Percentiles rank a stretch among this genome's conserved stretches.
These are phyloP conservation scores for Solanum microdontum DNA, from an alignment of 257 asterid genomes.

Conservation along the genomic window DNA sequence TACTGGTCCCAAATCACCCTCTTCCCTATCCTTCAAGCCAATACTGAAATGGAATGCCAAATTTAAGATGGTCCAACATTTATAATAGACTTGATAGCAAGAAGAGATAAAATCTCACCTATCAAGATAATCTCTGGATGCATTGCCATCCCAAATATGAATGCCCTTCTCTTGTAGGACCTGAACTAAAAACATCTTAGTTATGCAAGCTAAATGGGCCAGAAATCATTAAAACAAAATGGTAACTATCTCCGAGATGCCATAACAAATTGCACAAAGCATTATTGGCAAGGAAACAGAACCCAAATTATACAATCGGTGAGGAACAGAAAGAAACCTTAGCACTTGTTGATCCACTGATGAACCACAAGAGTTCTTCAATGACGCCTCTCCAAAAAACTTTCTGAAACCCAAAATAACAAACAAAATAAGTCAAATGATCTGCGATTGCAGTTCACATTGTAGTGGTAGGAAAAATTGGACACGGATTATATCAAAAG, in stretches of 20 bases:
- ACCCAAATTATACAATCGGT: neutral
- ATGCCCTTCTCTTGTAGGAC: slow-evolving; percentile 35
- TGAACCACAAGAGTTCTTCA: slow-evolving; percentile 97
- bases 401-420: slow-evolving; percentile 30
- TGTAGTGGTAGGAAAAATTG: neutral
- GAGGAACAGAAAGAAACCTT: slow-evolving; percentile 36
- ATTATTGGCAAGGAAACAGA: neutral
- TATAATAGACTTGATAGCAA: neutral
- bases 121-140: slow-evolving; percentile 39
- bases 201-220: neutral
- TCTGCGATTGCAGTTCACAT: neutral
- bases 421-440: neutral
- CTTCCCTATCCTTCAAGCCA: slow-evolving; percentile 35
- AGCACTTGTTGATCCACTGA: slow-evolving; percentile 96
- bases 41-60: slow-evolving; percentile 17
- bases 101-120: slow-evolving; percentile 13
- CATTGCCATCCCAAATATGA: slow-evolving; percentile 50
- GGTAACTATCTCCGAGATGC: neutral
- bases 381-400: slow-evolving; percentile 95
- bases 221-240: neutral
- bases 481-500: neutral
- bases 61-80: neutral
- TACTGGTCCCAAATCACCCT: slow-evolving; percentile 41
- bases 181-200: slow-evolving; percentile 4
- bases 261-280: neutral